Evolutionary conservation across 1,139 yeast genomes (phyloP).

Genomic region (Oligophagozyma castellii): DNA sequence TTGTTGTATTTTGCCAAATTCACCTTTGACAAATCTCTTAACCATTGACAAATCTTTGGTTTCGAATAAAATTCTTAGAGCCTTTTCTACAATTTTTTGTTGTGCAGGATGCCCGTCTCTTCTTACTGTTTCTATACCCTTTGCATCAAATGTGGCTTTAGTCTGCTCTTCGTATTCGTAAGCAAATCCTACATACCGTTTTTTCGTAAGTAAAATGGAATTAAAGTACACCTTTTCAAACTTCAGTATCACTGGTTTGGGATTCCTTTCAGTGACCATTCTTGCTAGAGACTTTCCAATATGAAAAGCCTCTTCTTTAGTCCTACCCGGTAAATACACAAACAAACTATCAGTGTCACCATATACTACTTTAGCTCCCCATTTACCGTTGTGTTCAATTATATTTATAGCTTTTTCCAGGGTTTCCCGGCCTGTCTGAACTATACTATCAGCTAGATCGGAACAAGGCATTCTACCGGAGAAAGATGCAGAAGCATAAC

Average conservation of each 20-base stretch:
- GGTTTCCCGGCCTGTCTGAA: conserved; percentile 79
- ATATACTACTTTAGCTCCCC: conserved; percentile 90
- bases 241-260: conserved; percentile 69
- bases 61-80: conserved; percentile 55
- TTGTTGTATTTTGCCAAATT: conserved; percentile 49
- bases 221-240: conserved; percentile 92
- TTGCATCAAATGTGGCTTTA: conserved; percentile 73
- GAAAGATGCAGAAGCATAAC: conserved; percentile 86
- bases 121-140: conserved; percentile 88
- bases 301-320: conserved; percentile 61
- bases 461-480: conserved; percentile 97
- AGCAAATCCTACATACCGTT: conserved; percentile 78
- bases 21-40: conserved; percentile 46
- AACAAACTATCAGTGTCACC: conserved; percentile 95
- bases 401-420: conserved; percentile 53
- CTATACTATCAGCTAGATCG: conserved; percentile 90
- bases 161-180: conserved; percentile 46
- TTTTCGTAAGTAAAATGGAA: conserved; percentile 67
- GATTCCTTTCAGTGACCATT: conserved; percentile 51
- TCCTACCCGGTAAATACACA: conserved; percentile 77
- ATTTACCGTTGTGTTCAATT: conserved; percentile 44
- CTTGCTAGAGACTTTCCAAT: conserved; percentile 61
- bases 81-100: conserved; percentile 63
- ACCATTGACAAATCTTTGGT: conserved; percentile 58
- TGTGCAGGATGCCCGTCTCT: conserved; percentile 93